Evolutionary conservation across 768 basidiomycete species (phyloP).

Genomic region (Leccinum rimulosum): DNA sequence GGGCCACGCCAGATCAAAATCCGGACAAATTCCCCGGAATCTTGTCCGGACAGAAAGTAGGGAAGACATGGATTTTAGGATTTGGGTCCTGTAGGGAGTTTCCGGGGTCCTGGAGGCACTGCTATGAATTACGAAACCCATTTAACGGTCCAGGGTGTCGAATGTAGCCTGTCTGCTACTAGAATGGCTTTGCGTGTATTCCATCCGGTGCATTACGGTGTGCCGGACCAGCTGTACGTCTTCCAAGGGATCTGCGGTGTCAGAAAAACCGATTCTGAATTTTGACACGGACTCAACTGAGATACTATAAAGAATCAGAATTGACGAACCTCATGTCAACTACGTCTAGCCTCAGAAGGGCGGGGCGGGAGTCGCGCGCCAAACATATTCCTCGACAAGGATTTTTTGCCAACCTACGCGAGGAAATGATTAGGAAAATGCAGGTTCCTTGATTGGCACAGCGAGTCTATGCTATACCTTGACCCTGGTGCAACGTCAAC

Average conservation of each 20-base stretch:
- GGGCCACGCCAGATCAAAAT: no score
- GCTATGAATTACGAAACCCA: no score
- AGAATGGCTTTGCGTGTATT: no score
- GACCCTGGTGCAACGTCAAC: conserved; percentile 24
- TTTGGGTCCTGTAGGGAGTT: no score
- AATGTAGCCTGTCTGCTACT: not conserved
- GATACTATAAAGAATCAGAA: not conserved
- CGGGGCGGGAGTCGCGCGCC: conserved; percentile 24
- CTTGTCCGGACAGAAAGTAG: no score
- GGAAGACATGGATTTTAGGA: no score
- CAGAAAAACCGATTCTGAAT: not conserved
- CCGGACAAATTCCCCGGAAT: no score
- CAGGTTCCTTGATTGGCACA: not conserved
- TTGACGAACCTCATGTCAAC: not conserved
- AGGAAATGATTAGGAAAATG: not conserved
- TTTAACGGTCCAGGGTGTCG: not conserved
- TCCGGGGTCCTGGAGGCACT: no score
- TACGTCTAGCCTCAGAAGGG: conserved; percentile 2
- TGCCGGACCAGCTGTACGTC: not conserved
- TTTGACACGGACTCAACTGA: not conserved
- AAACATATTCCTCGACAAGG: conserved; percentile 15
- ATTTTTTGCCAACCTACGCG: conserved; percentile 26
- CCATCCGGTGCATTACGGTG: not conserved
- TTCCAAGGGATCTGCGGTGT: not conserved
- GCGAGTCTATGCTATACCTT: conserved; percentile 25